Evolutionary conservation across 257 asterid species (phyloP).

Genomic region (Ballota nigra): DNA sequence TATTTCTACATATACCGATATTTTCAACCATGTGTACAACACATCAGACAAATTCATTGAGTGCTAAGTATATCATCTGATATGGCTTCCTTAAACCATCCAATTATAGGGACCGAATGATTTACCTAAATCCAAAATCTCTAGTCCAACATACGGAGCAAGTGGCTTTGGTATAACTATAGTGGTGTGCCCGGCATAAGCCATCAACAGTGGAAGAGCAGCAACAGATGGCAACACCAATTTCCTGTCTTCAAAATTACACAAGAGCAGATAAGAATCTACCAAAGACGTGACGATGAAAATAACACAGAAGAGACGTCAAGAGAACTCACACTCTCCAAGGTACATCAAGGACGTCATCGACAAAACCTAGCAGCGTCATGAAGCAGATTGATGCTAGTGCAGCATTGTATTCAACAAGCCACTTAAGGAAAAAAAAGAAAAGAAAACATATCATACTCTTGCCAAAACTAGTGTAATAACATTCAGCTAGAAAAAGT

Average conservation of each 20-base stretch:
- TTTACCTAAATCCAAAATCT: conserved; percentile 72
- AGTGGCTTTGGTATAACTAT: conserved; percentile 88
- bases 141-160: conserved; percentile 59
- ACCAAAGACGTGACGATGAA: not conserved
- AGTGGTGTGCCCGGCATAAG: conserved; percentile 92
- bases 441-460: conserved; percentile 17
- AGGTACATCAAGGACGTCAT: conserved; percentile 96
- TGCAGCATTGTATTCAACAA: conserved; percentile 96
- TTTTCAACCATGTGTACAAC: not conserved
- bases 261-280: conserved; percentile 32
- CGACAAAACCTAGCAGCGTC: conserved; percentile 92
- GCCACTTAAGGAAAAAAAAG: conserved; percentile 57
- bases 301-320: conserved; percentile 3
- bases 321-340: conserved; percentile 91
- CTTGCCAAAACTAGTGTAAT: not conserved
- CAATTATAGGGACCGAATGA: not conserved
- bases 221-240: conserved; percentile 84
- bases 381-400: conserved; percentile 93
- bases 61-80: not conserved
- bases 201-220: conserved; percentile 91
- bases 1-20: too few species aligned
- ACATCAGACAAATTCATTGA: not conserved
- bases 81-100: not conserved
- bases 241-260: conserved; percentile 58
- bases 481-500: not conserved